Evolutionary conservation across 2,329 filamentous ascomycete species (phyloP), one percentile per base, ranked within the genome.

Genomic region (Escovopsis sp.): DNA sequence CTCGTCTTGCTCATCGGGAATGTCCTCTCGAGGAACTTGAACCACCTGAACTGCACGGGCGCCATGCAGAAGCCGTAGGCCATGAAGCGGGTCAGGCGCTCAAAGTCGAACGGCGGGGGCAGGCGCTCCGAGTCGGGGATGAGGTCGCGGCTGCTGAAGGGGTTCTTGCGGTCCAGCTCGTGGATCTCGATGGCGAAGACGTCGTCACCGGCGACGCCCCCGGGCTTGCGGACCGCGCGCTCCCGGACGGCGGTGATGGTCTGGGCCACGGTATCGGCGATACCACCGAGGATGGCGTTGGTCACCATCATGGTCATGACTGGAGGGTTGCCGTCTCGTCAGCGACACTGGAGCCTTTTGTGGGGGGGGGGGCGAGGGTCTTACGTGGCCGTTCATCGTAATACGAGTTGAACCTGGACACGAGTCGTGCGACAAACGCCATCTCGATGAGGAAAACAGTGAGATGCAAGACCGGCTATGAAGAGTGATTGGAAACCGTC

Each of bases 271-370:
- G 91, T 96, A 63, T 98, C 91, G 62, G 91, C 91, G 52, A 98
- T 82, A 53, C 91, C 91, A 66, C 86, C 87, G 45, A 98, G 78
- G 44, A 96, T 82, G 51, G 91, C 85, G 67, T 98, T 98, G 60
- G 89, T 94, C 58, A 95, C 85, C 89, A 98, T 98, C 64, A 94
- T 98, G 48, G 91, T 98, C 55, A 98, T 76, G 36, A 98, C 85
- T 84, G 58, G 28, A 9, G 28, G 28, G 28, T 11, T 9, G 4
- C 8, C 28, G 28, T 30, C 3, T 30, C 11, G 28, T 30, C 28
- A 30, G 28, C 11, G 4, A 30, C 28, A 23, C 23, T 23, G 23
- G 23, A 23, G 3, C 23, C 23, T 23, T 23, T 3, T 5, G 3
- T 3, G 23, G 23, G 5, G 5, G 5, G 23, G 28, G 28, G 28